These are phyloP conservation scores for Massarina eburnea DNA, from an alignment of 2,329 filamentous ascomycete species.

Conservation along the genomic window DNA sequence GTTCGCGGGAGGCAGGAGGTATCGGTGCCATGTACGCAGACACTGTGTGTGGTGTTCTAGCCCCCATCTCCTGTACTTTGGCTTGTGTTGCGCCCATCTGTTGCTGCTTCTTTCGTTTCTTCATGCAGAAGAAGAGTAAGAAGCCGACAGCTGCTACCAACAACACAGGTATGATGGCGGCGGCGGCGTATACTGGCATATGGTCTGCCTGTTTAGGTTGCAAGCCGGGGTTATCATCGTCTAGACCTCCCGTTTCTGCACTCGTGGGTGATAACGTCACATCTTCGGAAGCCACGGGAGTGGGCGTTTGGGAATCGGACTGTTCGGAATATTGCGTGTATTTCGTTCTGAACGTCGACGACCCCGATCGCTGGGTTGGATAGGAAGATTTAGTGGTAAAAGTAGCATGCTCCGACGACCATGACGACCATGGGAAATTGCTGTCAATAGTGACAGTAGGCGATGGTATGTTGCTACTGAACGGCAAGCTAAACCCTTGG, in stretches of 20 bases:
- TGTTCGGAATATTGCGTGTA: background rate
- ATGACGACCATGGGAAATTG: too few species aligned
- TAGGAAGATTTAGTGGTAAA: too few species aligned
- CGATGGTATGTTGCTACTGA: background rate
- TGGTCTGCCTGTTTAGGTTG: background rate
- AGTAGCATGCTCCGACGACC: too few species aligned
- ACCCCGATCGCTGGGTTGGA: too few species aligned
- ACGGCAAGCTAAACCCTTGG: background rate
- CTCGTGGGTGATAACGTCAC: background rate
- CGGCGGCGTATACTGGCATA: constrained; percentile 24
- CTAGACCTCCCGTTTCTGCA: background rate
- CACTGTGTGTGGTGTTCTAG: constrained; percentile 11
- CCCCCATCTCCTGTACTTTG: constrained; percentile 30
- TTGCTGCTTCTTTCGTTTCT: constrained; percentile 32
- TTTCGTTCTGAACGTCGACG: background rate
- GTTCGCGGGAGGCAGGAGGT: constrained; percentile 10
- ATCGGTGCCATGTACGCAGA: constrained; percentile 23
- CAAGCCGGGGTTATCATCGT: background rate
- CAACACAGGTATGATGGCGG: constrained; percentile 25
- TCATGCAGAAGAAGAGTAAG: constrained; percentile 28
- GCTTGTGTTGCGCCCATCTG: constrained; percentile 10
- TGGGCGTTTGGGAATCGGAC: background rate
- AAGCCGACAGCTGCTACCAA: constrained; percentile 27
- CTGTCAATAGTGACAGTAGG: background rate
- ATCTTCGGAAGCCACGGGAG: background rate